Base-by-base conservation (phyloP, 441 rosid genomes). In the Populus hybrid region DNA sequence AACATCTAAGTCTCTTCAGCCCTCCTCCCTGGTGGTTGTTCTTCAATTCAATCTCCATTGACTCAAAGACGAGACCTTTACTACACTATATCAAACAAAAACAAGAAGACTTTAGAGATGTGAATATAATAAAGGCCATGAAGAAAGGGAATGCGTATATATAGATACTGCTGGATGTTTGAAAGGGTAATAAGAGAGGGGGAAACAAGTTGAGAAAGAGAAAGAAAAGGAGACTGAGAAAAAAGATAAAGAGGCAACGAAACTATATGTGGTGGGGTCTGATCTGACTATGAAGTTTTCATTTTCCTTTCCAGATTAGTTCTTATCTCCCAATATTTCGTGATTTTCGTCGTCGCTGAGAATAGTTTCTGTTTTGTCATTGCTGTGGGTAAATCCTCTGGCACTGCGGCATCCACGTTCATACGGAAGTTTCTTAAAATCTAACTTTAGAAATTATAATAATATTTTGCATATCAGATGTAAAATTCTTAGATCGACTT, bases 1-100 rank as follows among this genome's bases (percentile, higher is more conserved):
- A 84, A 59, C 89, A 88, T 82, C 83, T 81, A 28, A 87, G 79
- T 67, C 86, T 81, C 77, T 67, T 74, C 32, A 86, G 85, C 38
- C 67, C 70, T 69, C 69, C 16, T 18, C 32, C 63, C 1, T 50
- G 42, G 8, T 53, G 57, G 40, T 18, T 18, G 4, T 73, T 12
- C 16, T 71, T 68, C 40, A 67, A 71, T 53, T 71, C 79, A 75
- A 35, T 35, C 10, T 71, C 79, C 77, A 76, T 80, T 67, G 70
- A 53, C 8, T 53, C 61, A 6, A 53, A 53, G 61, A 53, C 61
- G 8, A 53, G 61, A 53, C n/a, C n/a, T 53, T 53, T 53, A 53
- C 61, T 18, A 53, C 8, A 34, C 12, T 18, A 10, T 40, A 6
- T 36, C 4, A 10, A 2, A 28, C 24, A 8, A 64, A 70, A 65